Base-by-base conservation (phyloP, 345 rosid genomes). In the Brassica incana region DNA sequence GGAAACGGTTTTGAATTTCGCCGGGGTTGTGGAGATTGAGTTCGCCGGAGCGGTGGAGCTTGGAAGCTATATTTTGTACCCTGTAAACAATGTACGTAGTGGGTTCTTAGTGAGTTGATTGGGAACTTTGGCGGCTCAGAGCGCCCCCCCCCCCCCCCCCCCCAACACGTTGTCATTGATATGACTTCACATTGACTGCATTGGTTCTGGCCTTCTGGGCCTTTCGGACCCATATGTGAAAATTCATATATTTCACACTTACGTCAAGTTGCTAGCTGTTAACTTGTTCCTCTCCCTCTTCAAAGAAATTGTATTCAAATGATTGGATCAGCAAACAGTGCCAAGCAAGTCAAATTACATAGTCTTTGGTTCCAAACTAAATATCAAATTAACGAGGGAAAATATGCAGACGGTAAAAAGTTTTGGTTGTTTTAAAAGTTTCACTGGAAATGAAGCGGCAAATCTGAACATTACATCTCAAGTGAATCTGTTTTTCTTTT, bases 361-460 rank as follows among this genome's bases (percentile, higher is more conserved):
- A 23, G 29, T 58, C 62, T 18, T 58, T 45, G 8, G 15, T 6
- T 15, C 72, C 65, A 6, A 65, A 33, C n/a, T 11, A 35, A 35
- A 76, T 8, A 40, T 18, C 2, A 16, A 77, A 14, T 48, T 48
- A 70, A 65, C 59, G 71, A 52, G 81, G 81, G 81, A 72, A 78
- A 27, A 6, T 11, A 32, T 0, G 20, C 2, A 3, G 45, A 2
- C 2, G 45, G 45, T 3, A 9, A 9, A 43, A 9, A 10, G 50
- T 43, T 43, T 43, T 43, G 14, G 12, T 40, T 43, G 54, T 12
- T 48, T 48, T 48, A 1, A 45, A 58, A 20, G 75, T 62, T 40
- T 25, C 40, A 29, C 11, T 62, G 0, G 14, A 65, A 65, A 67
- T 8, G 66, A 72, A 78, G 82, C 82, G 78, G 82, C 82, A 79